phyloP scores from a whole-genome alignment of 106 monocot species.

The Allium cepa region DNA sequence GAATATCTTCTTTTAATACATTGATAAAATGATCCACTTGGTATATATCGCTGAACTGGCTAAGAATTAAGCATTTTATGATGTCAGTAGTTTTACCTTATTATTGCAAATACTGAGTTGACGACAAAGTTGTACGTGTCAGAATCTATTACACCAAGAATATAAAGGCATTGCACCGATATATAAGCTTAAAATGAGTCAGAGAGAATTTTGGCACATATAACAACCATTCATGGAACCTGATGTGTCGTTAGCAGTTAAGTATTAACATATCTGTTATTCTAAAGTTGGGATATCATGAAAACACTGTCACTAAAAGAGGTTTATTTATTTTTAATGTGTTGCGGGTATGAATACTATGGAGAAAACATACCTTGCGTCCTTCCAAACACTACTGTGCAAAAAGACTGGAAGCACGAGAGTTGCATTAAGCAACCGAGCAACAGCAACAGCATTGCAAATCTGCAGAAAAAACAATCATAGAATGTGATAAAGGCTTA shows the following conservation, averaged over 20 bases:
- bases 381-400: constrained; percentile 67
- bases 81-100: constrained; percentile 19
- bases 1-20: constrained; percentile 68
- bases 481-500: background rate
- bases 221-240: too few species aligned
- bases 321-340: too few species aligned
- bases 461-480: constrained; percentile 30
- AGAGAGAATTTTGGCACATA: too few species aligned
- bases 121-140: too few species aligned
- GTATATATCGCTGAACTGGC: constrained; percentile 98
- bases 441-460: constrained; percentile 76
- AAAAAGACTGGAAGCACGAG: constrained; percentile 62
- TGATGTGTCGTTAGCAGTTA: background rate
- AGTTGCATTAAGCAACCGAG: constrained; percentile 73
- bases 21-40: constrained; percentile 89
- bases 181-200: too few species aligned
- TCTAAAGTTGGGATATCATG: background rate
- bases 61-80: constrained; percentile 45
- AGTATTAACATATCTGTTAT: background rate
- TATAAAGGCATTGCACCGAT: too few species aligned
- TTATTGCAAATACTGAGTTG: background rate
- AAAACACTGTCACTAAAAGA: too few species aligned
- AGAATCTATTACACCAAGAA: too few species aligned
- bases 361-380: constrained; percentile 41
- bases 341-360: too few species aligned